phyloP scores from a whole-genome alignment of 345 rosid genomes.

The Erysimum cheiranthoides region DNA sequence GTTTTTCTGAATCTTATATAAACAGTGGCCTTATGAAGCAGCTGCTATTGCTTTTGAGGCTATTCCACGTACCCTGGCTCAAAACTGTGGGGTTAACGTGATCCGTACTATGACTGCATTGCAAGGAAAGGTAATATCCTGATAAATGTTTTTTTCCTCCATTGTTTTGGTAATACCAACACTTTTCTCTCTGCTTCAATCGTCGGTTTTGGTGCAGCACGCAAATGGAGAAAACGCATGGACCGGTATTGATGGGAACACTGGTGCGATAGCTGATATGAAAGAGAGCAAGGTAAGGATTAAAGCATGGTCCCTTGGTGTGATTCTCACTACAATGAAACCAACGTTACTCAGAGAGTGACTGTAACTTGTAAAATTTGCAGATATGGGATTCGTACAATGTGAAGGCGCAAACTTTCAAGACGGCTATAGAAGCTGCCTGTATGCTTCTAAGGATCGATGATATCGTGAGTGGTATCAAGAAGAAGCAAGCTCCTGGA shows the following conservation, averaged over 20 bases:
- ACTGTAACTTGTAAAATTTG: background rate
- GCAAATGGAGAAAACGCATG: constrained; percentile 96
- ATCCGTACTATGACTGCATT: constrained; percentile 45
- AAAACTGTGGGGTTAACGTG: constrained; percentile 43
- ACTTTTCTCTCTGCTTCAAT: constrained; percentile 12
- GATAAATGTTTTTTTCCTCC: background rate
- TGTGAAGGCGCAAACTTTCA: constrained; percentile 88
- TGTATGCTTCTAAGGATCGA: constrained; percentile 90
- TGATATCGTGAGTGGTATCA: constrained; percentile 96
- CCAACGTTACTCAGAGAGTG: background rate
- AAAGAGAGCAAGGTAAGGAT: constrained; percentile 72
- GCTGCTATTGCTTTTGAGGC: constrained; percentile 98
- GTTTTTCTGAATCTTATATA: constrained; percentile 14
- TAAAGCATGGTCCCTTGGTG: background rate
- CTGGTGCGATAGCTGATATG: constrained; percentile 87
- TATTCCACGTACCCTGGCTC: constrained; percentile 82
- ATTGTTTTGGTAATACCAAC: background rate
- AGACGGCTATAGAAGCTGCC: constrained; percentile 89
- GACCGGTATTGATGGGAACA: constrained; percentile 86
- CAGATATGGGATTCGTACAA: constrained; percentile 93
- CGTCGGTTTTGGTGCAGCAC: constrained; percentile 51
- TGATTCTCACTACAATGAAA: background rate
- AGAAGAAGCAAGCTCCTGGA: constrained; percentile 93
- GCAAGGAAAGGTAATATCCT: constrained; percentile 79
- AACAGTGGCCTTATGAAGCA: constrained; percentile 99